Evolutionary conservation across 345 rosid genomes (phyloP), one percentile per base, ranked within the genome.

Genomic region (Nephelium lappaceum): DNA sequence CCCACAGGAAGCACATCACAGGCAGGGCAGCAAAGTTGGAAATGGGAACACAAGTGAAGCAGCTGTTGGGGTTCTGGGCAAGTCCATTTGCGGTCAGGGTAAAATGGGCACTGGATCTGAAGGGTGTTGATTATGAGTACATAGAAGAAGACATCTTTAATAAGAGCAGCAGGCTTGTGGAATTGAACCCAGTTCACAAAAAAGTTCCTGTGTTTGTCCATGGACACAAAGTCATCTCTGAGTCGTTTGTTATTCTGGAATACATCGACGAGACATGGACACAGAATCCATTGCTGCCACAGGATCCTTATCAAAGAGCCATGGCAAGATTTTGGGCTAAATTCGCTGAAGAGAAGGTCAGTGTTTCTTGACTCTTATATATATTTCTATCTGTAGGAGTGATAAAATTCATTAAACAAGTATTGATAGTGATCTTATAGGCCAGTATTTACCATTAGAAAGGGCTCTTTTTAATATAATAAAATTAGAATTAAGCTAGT

Each of bases 251-350:
- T 8, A 72, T 84, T 21, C 77, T 81, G 6, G 87, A 84, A 67
- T 84, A 84, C 63, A 69, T 85, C 16, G 87, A 87, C 21, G 87
- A 87, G 65, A 80, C 79, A 0, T 85, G 88, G 90, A 75, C 74
- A 18, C 81, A 83, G 0, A 47, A 47, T 18, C 87, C 87, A 5
- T 51, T 87, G 39, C 67, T 81, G 66, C 88, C 87, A 36, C 81
- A 69, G 7, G 87, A 85, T 80, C 88, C 88, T 78, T 55, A 63
- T 25, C 75, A 75, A 36, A 81, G 85, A 76, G 87, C 86, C 78
- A 49, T 6, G 64, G 82, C 83, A 7, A 83, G 88, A 25, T 85
- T 85, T 38, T 87, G 87, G 90, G 82, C 86, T 49, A 76, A 71
- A 53, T 81, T 84, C 41, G 83, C 69, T 0, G 84, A 83, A 4